Evolutionary conservation across 345 rosid genomes (phyloP), one percentile per base, ranked within the genome.

Genomic region (Eutrema heterophyllum): DNA sequence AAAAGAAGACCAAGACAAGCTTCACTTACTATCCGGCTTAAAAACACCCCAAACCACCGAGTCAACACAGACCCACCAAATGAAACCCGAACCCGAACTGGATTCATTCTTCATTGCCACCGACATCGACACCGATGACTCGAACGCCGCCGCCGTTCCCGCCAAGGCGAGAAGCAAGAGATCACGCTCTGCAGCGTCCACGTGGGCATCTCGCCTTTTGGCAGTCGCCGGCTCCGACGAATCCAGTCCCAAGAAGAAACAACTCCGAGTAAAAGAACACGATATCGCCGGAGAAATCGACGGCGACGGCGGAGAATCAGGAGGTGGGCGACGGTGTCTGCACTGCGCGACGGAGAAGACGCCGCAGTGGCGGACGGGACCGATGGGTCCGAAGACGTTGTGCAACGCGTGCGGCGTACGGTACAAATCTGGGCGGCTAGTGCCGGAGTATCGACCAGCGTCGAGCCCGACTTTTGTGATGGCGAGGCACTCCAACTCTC

Each of bases 141-240:
- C 87, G 0, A 92, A 87, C 49, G 67, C 81, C 73, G 64, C 81
- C 73, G 64, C 96, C 12, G 88, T 90, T 14, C 97, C 99, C 0
- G 97, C 88, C 48, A 95, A 88, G 83, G 97, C 97, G 15, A 83
- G 99, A 39, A 95, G 99, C 92, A 95, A 95, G 76, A 81, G 99
- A 56, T 87, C 97, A 10, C 92, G 99, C 21, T 83, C 89, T 1
- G 93, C 96, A 2, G 88, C 92, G 10, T 80, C 96, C 67, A 90
- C 86, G 35, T 95, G 99, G 97, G 86, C 96, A 7, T 88, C 96
- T 29, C 92, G 89, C 5, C 88, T 85, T 30, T 80, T 88, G 2
- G 73, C 88, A 6, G 5, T 70, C 39, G 71, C 75, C 18, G 40
- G 12, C 26, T 60, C 74, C 24, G 70, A 76, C 58, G 72, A 77